A percentile compares a stretch with the other conserved stretches of the same genome.
phyloP scores from a whole-genome alignment of 345 rosid genomes.

The Linum lewisii region DNA sequence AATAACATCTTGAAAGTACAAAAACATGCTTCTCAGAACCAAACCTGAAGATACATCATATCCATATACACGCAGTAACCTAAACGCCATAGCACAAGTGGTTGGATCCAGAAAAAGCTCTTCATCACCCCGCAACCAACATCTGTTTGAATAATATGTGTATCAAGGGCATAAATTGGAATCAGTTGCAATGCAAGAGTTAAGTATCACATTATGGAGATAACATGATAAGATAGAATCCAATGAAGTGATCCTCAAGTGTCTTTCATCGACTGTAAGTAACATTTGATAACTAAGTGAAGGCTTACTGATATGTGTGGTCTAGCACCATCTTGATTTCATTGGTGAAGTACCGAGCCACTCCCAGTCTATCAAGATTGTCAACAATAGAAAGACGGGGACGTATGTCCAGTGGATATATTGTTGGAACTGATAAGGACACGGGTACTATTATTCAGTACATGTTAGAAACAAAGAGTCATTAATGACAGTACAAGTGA shows the following conservation, averaged over 20 bases:
- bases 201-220: too few species aligned
- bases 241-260: too few species aligned
- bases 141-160: too few species aligned
- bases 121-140: constrained; percentile 9
- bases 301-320: background rate
- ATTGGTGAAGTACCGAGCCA: background rate
- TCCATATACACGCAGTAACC: constrained; percentile 10
- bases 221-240: too few species aligned
- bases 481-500: background rate
- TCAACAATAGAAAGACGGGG: too few species aligned
- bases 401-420: too few species aligned
- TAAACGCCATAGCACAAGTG: constrained; percentile 9
- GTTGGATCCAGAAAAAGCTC: constrained; percentile 11
- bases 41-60: constrained; percentile 12
- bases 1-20: background rate
- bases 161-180: too few species aligned
- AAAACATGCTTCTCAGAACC: background rate
- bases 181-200: too few species aligned
- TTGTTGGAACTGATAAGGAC: too few species aligned
- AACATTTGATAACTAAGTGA: background rate
- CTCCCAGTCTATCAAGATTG: background rate
- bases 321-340: background rate
- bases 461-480: too few species aligned
- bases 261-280: too few species aligned
- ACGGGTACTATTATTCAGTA: too few species aligned